Base-by-base conservation (phyloP, 805 yeast genomes). In the Yarrowia sp. region DNA sequence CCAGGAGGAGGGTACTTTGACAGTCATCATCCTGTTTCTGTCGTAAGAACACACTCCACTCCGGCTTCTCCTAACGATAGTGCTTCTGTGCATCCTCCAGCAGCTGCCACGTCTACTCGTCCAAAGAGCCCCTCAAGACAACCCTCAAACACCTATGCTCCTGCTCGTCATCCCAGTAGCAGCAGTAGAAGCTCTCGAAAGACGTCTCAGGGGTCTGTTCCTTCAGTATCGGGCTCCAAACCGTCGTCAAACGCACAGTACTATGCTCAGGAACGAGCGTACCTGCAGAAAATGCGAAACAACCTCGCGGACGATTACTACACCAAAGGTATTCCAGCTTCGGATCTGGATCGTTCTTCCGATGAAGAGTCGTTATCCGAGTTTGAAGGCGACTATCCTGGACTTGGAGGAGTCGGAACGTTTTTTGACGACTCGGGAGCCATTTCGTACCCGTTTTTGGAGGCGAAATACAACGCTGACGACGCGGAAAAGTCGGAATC, bases 231-330 rank as follows among this genome's bases (percentile, higher is more conserved):
- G 11, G 33, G 39, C 17, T 55, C 66, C 13, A 57, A 63, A n/a
- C 63, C 67, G 22, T 71, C 68, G n/a, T 53, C 70, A 15, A 74
- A 71, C 68, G 76, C 77, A 41, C 81, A 78, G 69, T 84, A 84
- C 71, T 71, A 80, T 66, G 83, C 86, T 3, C 92, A 88, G 70
- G 95, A 89, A 71, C 81, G 81, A 69, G 82, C 85, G 0, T 89
- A 89, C 70, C 74, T 89, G 65, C 83, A 82, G 65, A 84, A 84
- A 71, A 82, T 89, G 71, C 81, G 83, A 66, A 85, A 85, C 68
- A 86, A 84, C 67, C 76, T 79, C 43, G 82, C 79, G 3, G 90
- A 88, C 73, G 95, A 89, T 69, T 87, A 87, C 73, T 86, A 87
- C 71, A 86, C 90, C 11, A 85, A 85, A 68, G 90, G 87, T 4